phyloP scores from a whole-genome alignment of 2,329 filamentous ascomycete species.

The Westerdykella aurantiaca region DNA sequence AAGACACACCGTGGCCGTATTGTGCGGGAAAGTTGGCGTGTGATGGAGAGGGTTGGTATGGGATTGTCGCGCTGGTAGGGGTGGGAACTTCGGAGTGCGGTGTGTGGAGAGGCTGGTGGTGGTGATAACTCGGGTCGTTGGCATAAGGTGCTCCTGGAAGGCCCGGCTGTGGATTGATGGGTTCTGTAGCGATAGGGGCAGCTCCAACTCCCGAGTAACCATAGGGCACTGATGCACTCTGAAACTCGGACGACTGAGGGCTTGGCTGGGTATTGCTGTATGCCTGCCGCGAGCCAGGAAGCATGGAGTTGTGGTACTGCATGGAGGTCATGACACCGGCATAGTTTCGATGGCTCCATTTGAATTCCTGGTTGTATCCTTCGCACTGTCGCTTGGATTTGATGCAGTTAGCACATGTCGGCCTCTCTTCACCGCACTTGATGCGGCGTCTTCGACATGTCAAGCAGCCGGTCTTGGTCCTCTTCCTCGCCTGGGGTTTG shows the following conservation, averaged over 20 bases:
- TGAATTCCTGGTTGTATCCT: slow-evolving; percentile 80
- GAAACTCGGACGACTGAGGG: slow-evolving; percentile 7
- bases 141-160: slow-evolving; percentile 10
- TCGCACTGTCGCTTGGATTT: slow-evolving; percentile 81
- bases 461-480: slow-evolving; percentile 89
- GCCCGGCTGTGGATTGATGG: too few relatives aligned
- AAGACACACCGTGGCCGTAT: slow-evolving; percentile 16
- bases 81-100: slow-evolving; percentile 27
- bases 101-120: slow-evolving; percentile 25
- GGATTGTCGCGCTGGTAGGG: slow-evolving; percentile 19
- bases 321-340: slow-evolving; percentile 33
- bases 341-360: slow-evolving; percentile 40
- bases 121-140: slow-evolving; percentile 23
- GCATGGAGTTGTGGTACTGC: slow-evolving; percentile 36
- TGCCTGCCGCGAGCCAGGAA: slow-evolving; percentile 27
- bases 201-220: slow-evolving; percentile 21
- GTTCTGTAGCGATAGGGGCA: slow-evolving; percentile 6
- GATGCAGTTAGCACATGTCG: slow-evolving; percentile 76
- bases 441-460: slow-evolving; percentile 93
- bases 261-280: neutral
- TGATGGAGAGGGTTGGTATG: slow-evolving; percentile 28
- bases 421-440: slow-evolving; percentile 89
- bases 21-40: slow-evolving; percentile 19
- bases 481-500: slow-evolving; percentile 36
- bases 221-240: slow-evolving; percentile 19